phyloP scores from a whole-genome alignment of 2,329 filamentous ascomycete species.

The Fusarium sp. region DNA sequence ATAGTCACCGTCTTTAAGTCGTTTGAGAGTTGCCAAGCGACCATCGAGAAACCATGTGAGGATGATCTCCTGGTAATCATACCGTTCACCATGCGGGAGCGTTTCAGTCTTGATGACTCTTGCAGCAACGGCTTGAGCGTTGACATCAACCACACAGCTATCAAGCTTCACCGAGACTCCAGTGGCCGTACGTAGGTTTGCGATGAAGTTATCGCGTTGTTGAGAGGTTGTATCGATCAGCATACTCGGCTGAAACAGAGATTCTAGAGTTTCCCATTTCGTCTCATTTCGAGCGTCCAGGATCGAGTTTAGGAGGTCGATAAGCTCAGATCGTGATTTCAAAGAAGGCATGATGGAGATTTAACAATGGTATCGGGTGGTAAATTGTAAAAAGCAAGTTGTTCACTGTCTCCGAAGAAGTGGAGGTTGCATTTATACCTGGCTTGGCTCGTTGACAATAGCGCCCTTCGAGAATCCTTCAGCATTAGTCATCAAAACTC shows the following conservation, averaged over 20 bases:
- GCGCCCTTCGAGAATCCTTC: background rate
- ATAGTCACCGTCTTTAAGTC: background rate
- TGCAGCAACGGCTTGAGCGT: background rate
- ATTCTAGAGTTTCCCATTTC: background rate
- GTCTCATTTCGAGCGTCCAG: background rate
- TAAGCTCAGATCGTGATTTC: background rate
- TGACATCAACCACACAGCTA: constrained; percentile 6
- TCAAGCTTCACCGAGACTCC: background rate
- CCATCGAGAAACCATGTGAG: constrained; percentile 17
- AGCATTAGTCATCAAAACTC: background rate
- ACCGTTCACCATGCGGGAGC: fast-evolving
- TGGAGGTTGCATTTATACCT: background rate
- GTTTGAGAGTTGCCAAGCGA: background rate
- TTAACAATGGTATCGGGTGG: fast-evolving
- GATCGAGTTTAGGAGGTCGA: background rate
- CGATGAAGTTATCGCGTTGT: background rate
- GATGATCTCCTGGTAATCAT: constrained; percentile 8
- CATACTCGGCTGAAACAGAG: background rate
- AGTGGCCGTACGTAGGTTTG: fast-evolving
- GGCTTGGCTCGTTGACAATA: background rate
- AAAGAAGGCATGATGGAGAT: background rate
- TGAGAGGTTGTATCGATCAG: background rate
- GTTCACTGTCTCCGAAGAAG: fast-evolving
- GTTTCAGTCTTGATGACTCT: constrained; percentile 5
- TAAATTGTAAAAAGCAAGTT: background rate